phyloP scores from a whole-genome alignment of 2,329 filamentous ascomycete genomes.

The Calonectria hongkongensis region DNA sequence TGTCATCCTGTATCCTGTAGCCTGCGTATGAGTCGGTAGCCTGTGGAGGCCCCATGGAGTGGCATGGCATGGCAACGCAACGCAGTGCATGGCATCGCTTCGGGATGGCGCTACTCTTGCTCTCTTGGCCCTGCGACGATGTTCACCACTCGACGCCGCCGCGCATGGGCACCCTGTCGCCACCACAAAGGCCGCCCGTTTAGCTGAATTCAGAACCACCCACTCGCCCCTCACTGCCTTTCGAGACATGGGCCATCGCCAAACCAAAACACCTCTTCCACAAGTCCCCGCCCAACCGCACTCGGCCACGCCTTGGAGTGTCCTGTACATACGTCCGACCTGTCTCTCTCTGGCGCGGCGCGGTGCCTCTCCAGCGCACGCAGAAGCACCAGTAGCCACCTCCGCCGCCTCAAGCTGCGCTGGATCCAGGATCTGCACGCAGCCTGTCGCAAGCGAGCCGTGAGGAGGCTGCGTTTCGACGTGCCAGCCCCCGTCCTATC shows the following conservation, averaged over 20 bases:
- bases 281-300: slow-evolving; percentile 44
- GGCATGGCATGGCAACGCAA: background rate
- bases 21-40: background rate
- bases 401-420: slow-evolving; percentile 16
- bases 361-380: slow-evolving; percentile 22
- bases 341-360: background rate
- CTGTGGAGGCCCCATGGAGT: background rate
- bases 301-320: slow-evolving; percentile 45
- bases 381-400: slow-evolving; percentile 22
- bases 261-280: slow-evolving; percentile 28
- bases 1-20: too few relatives aligned
- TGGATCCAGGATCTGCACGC: slow-evolving; percentile 18
- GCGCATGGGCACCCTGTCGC: slow-evolving; percentile 25
- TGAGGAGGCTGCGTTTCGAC: slow-evolving; percentile 13
- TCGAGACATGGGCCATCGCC: slow-evolving; percentile 17
- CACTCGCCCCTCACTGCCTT: slow-evolving; percentile 10
- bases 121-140: background rate
- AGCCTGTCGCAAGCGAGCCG: slow-evolving; percentile 17
- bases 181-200: slow-evolving; percentile 19
- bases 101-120: slow-evolving; percentile 22
- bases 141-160: slow-evolving; percentile 15
- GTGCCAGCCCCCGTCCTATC: slow-evolving; percentile 22
- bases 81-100: slow-evolving; percentile 15
- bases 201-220: slow-evolving; percentile 27
- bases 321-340: slow-evolving; percentile 12